phyloP scores from a whole-genome alignment of 345 rosid species.

The Pelargonium nanum region DNA sequence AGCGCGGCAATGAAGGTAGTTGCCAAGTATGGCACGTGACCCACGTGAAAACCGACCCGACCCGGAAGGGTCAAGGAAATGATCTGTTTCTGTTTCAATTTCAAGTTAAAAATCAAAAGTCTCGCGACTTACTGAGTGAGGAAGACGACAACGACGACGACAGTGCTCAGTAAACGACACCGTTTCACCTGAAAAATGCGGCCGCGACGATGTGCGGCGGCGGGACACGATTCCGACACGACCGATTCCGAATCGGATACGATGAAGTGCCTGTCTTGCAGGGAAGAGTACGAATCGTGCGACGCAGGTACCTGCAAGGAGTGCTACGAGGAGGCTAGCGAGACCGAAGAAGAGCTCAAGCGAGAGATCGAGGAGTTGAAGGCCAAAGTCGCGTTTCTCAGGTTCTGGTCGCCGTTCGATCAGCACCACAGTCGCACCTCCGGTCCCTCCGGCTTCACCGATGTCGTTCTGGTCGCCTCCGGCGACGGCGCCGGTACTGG shows the following conservation, averaged over 20 bases:
- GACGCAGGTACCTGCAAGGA: constrained; percentile 65
- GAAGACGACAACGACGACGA: background rate
- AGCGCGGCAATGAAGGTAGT: background rate
- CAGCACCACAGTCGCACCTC: constrained; percentile 12
- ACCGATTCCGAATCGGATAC: background rate
- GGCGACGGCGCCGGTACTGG: constrained; percentile 21
- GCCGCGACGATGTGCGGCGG: background rate
- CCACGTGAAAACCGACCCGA: too few relatives aligned
- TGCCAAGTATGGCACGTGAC: too few relatives aligned
- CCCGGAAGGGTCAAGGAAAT: too few relatives aligned
- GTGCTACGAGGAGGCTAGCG: constrained; percentile 49
- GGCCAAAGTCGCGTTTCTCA: constrained; percentile 28
- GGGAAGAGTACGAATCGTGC: constrained; percentile 33
- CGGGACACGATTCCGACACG: background rate
- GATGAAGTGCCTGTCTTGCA: constrained; percentile 61
- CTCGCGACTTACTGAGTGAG: too few relatives aligned
- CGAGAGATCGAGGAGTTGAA: constrained; percentile 12
- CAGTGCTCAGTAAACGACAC: background rate
- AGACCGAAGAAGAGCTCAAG: constrained; percentile 12
- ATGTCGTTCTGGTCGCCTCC: constrained; percentile 56
- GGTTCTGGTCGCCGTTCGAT: constrained; percentile 42
- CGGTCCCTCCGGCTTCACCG: constrained; percentile 31
- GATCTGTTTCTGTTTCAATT: too few relatives aligned
- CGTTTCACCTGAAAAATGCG: background rate
- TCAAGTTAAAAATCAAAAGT: too few relatives aligned